Percentiles rank a stretch among this genome's conserved stretches.
These are phyloP conservation scores for Ambrosiella cleistominuta DNA, from an alignment of 2,329 filamentous ascomycete genomes.

Conservation along the genomic window DNA sequence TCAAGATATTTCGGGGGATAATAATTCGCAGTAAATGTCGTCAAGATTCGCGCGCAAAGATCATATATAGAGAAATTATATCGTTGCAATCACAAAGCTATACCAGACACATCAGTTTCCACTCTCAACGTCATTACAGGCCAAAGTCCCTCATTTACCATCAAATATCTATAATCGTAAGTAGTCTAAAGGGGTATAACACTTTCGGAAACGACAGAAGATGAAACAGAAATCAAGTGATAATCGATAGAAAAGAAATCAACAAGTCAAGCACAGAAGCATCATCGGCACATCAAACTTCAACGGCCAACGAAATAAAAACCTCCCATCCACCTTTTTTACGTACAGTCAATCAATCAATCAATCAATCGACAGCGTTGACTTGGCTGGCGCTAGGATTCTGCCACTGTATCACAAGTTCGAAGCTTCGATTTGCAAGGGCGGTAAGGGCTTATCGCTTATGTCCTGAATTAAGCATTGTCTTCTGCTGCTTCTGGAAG, in stretches of 20 bases:
- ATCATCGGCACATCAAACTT: neutral
- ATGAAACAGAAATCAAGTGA: neutral
- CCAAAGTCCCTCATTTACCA: neutral
- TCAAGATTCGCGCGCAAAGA: neutral
- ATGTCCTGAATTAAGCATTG: neutral
- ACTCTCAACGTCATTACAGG: neutral
- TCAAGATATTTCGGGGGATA: neutral
- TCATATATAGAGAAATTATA: neutral
- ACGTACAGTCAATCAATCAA: neutral
- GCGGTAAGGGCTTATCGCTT: conserved; percentile 5
- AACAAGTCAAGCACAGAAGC: neutral
- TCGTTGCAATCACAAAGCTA: neutral
- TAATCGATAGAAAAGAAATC: neutral
- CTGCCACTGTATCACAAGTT: conserved; percentile 11
- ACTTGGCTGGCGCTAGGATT: conserved; percentile 7
- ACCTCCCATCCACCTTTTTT: neutral
- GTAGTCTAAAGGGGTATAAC: neutral
- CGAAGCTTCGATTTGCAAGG: conserved; percentile 2
- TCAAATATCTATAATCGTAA: neutral
- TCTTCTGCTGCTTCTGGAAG: neutral
- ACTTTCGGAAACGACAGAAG: neutral
- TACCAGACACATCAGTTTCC: neutral
- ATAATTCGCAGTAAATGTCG: neutral
- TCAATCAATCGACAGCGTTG: neutral
- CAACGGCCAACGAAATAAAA: neutral